phyloP scores from a whole-genome alignment of 805 yeast species.

The Saturnispora kantuleensis region DNA sequence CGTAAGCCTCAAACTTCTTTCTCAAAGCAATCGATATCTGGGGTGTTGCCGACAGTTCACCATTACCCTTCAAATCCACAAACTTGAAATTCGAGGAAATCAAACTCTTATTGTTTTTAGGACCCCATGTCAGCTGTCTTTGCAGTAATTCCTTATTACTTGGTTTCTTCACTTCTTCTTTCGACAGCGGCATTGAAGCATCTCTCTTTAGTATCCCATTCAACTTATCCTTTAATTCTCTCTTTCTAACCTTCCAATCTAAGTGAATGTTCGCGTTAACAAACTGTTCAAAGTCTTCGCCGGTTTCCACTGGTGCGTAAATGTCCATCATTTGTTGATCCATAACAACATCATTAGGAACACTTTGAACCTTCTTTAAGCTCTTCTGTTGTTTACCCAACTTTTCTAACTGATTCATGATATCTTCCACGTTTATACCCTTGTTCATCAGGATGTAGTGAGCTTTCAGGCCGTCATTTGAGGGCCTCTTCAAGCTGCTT shows the following conservation, averaged over 20 bases:
- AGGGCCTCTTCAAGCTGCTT: slow-evolving; percentile 38
- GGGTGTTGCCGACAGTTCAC: slow-evolving; percentile 14
- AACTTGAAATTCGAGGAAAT: slow-evolving; percentile 24
- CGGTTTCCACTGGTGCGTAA: slow-evolving; percentile 14
- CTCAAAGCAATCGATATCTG: slow-evolving; percentile 31
- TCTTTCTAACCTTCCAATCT: slow-evolving; percentile 78
- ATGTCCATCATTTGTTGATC: slow-evolving; percentile 43
- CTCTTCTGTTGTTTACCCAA: background rate
- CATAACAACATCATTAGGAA: background rate
- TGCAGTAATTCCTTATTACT: slow-evolving; percentile 15
- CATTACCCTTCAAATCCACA: slow-evolving; percentile 12
- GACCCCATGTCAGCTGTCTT: slow-evolving; percentile 23
- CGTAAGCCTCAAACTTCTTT: slow-evolving; percentile 62
- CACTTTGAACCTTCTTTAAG: background rate
- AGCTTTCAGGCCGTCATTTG: slow-evolving; percentile 49
- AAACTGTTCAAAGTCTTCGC: slow-evolving; percentile 73
- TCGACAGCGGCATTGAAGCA: slow-evolving; percentile 12
- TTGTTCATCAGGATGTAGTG: slow-evolving; percentile 86
- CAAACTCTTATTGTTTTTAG: slow-evolving; percentile 18
- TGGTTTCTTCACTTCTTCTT: slow-evolving; percentile 13
- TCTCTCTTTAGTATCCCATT: slow-evolving; percentile 40
- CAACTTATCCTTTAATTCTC: slow-evolving; percentile 61
- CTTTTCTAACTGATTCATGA: slow-evolving; percentile 46
- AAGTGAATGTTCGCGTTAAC: slow-evolving; percentile 62
- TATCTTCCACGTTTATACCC: slow-evolving; percentile 79